Conservation (phyloP, 345 rosid species). For the Ceriops tagal region DNA sequence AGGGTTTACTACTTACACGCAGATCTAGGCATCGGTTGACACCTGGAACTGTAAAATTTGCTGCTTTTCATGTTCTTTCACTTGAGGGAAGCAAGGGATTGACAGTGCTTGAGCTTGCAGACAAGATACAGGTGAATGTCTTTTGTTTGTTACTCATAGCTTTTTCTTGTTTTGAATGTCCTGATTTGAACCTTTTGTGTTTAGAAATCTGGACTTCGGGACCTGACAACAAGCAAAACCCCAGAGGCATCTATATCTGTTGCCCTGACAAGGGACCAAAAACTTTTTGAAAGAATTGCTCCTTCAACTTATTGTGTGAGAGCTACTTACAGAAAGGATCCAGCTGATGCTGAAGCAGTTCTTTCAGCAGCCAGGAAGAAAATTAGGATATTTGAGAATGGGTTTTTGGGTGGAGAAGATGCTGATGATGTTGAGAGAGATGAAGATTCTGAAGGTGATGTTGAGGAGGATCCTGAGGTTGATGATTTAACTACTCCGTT, state of each 20-base stretch:
- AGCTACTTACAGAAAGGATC: slow-evolving; percentile 88
- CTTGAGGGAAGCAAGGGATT: slow-evolving; percentile 95
- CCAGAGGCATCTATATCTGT: slow-evolving; percentile 99
- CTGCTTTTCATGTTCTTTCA: slow-evolving; percentile 98
- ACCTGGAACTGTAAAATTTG: slow-evolving; percentile 99
- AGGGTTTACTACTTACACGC: slow-evolving; percentile 82
- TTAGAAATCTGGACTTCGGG: slow-evolving; percentile 97
- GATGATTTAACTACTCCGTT: slow-evolving; percentile 69
- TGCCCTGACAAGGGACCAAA: slow-evolving; percentile 96
- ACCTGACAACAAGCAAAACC: slow-evolving; percentile 93
- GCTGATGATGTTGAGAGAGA: slow-evolving; percentile 84
- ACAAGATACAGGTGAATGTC: slow-evolving; percentile 82
- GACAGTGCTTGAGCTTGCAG: slow-evolving; percentile 90
- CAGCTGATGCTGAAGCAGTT: slow-evolving; percentile 85
- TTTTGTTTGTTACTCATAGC: slow-evolving; percentile 9
- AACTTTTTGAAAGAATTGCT: slow-evolving; percentile 98
- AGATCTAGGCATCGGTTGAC: slow-evolving; percentile 97
- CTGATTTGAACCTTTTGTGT: slow-evolving; percentile 12
- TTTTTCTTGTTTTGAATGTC: slow-evolving; percentile 3
- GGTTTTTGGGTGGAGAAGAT: slow-evolving; percentile 74
- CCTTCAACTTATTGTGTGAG: slow-evolving; percentile 98
- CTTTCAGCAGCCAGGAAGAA: slow-evolving; percentile 89
- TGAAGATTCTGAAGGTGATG: slow-evolving; percentile 85
- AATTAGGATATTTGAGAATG: slow-evolving; percentile 88
- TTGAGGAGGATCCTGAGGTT: slow-evolving; percentile 92